phyloP scores from a whole-genome alignment of 2,329 filamentous ascomycete species.

The Scytalidium lignicola region DNA sequence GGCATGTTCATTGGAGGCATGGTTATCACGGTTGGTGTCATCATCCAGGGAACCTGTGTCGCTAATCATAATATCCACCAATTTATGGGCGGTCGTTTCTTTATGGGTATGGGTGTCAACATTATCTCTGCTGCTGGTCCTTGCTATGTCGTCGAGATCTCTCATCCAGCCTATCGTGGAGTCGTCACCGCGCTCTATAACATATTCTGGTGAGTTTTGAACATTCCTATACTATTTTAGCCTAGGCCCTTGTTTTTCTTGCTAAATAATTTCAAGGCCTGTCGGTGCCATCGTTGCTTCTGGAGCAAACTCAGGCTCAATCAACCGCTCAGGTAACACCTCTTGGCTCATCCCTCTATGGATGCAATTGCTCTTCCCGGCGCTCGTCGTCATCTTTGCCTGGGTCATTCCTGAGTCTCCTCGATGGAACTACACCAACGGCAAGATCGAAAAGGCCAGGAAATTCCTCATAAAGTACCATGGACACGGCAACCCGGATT shows the following conservation, averaged over 20 bases:
- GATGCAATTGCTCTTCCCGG: conserved; percentile 39
- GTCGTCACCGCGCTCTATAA: conserved; percentile 31
- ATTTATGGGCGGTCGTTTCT: conserved; percentile 53
- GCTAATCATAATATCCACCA: conserved; percentile 28
- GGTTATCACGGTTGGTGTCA: conserved; percentile 38
- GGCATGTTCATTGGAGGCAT: conserved; percentile 40
- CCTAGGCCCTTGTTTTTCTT: conserved; percentile 25
- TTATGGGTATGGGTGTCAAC: conserved; percentile 53
- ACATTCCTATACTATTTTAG: too few species aligned
- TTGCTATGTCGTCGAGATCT: conserved; percentile 42
- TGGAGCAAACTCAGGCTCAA: conserved; percentile 48
- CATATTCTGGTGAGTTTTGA: conserved; percentile 23
- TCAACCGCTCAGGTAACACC: conserved; percentile 31
- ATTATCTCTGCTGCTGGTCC: conserved; percentile 42
- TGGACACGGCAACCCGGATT: conserved; percentile 43
- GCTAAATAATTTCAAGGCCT: conserved; percentile 37
- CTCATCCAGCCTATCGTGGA: conserved; percentile 41
- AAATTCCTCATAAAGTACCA: conserved; percentile 50
- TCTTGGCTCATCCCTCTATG: conserved; percentile 51
- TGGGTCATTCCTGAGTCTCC: conserved; percentile 58
- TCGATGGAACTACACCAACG: conserved; percentile 54
- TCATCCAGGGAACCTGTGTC: conserved; percentile 34
- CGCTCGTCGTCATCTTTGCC: conserved; percentile 40
- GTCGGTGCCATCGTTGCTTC: conserved; percentile 49
- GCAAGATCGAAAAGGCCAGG: conserved; percentile 46